Percentiles rank a stretch among this genome's conserved stretches.
Conservation (phyloP, 2,329 filamentous ascomycete genomes). For the Alternaria gaisen region DNA sequence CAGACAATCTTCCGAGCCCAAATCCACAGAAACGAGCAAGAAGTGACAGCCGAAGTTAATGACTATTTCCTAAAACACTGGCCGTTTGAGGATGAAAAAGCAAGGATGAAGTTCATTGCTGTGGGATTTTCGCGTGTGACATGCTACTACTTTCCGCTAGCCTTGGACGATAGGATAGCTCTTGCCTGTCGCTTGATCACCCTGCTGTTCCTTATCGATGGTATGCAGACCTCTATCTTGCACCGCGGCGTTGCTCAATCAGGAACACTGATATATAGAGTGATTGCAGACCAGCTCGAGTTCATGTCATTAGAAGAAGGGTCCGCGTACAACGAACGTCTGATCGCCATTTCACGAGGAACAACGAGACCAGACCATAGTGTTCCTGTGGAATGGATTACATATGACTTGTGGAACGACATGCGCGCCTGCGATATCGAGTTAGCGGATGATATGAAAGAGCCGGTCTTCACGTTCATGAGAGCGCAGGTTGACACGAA, state of each 20-base stretch:
- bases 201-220: conserved; percentile 56
- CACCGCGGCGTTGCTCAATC: not conserved
- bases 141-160: conserved; percentile 52
- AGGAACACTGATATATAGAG: not conserved
- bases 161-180: conserved; percentile 51
- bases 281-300: conserved; percentile 44
- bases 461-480: conserved; percentile 54
- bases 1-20: not conserved
- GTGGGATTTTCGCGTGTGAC: conserved; percentile 50
- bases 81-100: conserved; percentile 48
- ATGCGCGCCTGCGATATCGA: conserved; percentile 50
- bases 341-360: conserved; percentile 51
- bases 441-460: conserved; percentile 52
- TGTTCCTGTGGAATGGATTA: conserved; percentile 50
- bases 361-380: conserved; percentile 41
- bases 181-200: conserved; percentile 53
- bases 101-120: conserved; percentile 43
- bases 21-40: not conserved
- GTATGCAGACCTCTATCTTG: conserved; percentile 26
- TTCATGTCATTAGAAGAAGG: conserved; percentile 55
- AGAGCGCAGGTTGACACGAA: conserved; percentile 50
- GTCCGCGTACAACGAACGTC: conserved; percentile 47
- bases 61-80: conserved; percentile 53
- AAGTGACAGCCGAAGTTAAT: conserved; percentile 44
- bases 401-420: conserved; percentile 52